Percentiles rank a stretch among this genome's conserved stretches.
These are phyloP conservation scores for Amphirosellinia nigrospora DNA, from an alignment of 495 filamentous ascomycete genomes.

Conservation along the genomic window DNA sequence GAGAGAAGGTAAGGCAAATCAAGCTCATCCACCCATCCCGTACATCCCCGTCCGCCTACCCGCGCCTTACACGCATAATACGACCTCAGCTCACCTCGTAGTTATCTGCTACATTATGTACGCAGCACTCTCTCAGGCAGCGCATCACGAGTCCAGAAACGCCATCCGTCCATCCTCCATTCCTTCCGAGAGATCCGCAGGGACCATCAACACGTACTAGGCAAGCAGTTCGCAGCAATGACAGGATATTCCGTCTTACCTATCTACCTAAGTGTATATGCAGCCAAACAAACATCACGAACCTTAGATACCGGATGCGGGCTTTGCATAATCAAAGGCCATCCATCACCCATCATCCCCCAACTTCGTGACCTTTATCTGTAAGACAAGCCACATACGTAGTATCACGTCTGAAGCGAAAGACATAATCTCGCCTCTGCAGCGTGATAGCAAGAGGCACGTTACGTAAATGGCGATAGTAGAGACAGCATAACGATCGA, in stretches of 20 bases:
- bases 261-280: neutral
- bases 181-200: conserved; percentile 12
- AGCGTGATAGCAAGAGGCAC: neutral
- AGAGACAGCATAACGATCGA: neutral
- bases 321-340: too few relatives aligned
- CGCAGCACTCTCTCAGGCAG: too few relatives aligned
- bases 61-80: neutral
- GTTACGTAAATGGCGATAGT: neutral
- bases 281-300: neutral
- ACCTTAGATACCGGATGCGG: neutral
- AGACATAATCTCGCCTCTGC: neutral
- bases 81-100: neutral
- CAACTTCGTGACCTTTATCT: too few relatives aligned
- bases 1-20: neutral
- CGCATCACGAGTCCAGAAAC: neutral
- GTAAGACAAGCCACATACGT: neutral
- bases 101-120: too few relatives aligned
- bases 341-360: too few relatives aligned
- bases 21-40: neutral
- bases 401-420: neutral
- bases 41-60: neutral
- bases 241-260: neutral
- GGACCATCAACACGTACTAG: neutral
- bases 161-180: neutral
- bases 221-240: neutral